These are phyloP conservation scores for Thermothelomyces thermophilus DNA, from an alignment of 2,329 filamentous ascomycete genomes.

Conservation along the genomic window DNA sequence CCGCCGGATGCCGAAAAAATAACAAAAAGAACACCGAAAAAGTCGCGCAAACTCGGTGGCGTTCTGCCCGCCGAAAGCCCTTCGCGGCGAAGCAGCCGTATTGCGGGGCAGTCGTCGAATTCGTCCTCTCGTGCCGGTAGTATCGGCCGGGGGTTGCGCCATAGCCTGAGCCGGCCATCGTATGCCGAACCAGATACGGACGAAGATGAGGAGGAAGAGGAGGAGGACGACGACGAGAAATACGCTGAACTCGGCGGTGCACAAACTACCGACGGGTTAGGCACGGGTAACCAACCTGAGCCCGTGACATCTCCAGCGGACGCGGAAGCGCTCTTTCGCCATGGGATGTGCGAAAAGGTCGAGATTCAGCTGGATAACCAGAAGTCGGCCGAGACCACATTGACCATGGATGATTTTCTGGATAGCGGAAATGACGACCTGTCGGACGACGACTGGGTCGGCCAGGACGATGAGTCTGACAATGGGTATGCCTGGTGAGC, in stretches of 20 bases:
- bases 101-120: slow-evolving; percentile 36
- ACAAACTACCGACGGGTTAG: background rate
- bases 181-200: slow-evolving; percentile 44
- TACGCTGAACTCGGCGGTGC: background rate
- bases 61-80: background rate
- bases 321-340: slow-evolving; percentile 28
- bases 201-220: slow-evolving; percentile 33
- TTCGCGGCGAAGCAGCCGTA: slow-evolving; percentile 20
- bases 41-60: background rate
- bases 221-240: slow-evolving; percentile 18
- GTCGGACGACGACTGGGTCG: slow-evolving; percentile 48
- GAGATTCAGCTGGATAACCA: slow-evolving; percentile 70
- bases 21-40: background rate
- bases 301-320: slow-evolving; percentile 10
- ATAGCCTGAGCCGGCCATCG: slow-evolving; percentile 20
- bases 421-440: slow-evolving; percentile 46
- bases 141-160: slow-evolving; percentile 23
- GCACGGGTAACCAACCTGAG: background rate
- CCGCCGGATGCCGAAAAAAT: background rate
- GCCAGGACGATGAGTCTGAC: slow-evolving; percentile 18
- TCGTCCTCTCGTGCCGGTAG: slow-evolving; percentile 29
- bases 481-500: slow-evolving; percentile 23
- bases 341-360: slow-evolving; percentile 65
- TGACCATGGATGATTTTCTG: slow-evolving; percentile 65
- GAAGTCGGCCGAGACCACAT: slow-evolving; percentile 61